phyloP scores from a whole-genome alignment of 495 filamentous ascomycete species.

The Saxispiralis lemnorum region DNA sequence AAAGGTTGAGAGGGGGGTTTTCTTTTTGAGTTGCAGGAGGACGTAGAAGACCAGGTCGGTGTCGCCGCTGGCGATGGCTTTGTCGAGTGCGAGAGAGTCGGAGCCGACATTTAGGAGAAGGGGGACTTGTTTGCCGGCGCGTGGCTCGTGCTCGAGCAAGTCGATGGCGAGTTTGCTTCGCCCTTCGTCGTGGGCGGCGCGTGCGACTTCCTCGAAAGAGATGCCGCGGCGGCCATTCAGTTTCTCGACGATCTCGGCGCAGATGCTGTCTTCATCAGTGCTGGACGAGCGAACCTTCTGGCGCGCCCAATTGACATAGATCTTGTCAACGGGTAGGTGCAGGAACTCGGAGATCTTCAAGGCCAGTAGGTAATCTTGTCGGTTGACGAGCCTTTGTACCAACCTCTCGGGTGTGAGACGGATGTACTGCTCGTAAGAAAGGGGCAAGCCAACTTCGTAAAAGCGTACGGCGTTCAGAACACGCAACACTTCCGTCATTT shows the following conservation, averaged over 20 bases:
- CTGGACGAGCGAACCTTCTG: conserved; percentile 76
- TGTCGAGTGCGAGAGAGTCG: conserved; percentile 87
- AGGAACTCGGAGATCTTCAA: conserved; percentile 80
- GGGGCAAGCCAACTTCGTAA: conserved; percentile 72
- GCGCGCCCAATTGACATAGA: conserved; percentile 92
- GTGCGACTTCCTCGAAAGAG: conserved; percentile 84
- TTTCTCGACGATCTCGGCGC: conserved; percentile 69
- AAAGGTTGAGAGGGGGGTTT: conserved; percentile 75
- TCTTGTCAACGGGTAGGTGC: conserved; percentile 66
- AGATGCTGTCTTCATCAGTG: conserved; percentile 76
- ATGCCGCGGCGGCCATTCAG: conserved; percentile 75
- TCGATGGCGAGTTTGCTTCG: conserved; percentile 71
- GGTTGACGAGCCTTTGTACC: conserved; percentile 66
- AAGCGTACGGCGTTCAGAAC: conserved; percentile 83
- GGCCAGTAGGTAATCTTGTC: conserved; percentile 81
- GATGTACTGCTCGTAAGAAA: conserved; percentile 84
- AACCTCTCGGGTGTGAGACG: conserved; percentile 77
- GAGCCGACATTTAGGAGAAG: conserved; percentile 91
- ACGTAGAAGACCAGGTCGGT: conserved; percentile 83
- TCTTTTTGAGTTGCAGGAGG: conserved; percentile 73
- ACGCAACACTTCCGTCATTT: conserved; percentile 87
- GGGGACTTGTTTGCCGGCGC: conserved; percentile 87
- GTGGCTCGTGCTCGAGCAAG: conserved; percentile 79
- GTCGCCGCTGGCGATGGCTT: conserved; percentile 89
- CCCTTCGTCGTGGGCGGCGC: conserved; percentile 90